Evolutionary conservation across 805 yeast genomes (phyloP).

Genomic region (Metschnikowia bowlesiae): DNA sequence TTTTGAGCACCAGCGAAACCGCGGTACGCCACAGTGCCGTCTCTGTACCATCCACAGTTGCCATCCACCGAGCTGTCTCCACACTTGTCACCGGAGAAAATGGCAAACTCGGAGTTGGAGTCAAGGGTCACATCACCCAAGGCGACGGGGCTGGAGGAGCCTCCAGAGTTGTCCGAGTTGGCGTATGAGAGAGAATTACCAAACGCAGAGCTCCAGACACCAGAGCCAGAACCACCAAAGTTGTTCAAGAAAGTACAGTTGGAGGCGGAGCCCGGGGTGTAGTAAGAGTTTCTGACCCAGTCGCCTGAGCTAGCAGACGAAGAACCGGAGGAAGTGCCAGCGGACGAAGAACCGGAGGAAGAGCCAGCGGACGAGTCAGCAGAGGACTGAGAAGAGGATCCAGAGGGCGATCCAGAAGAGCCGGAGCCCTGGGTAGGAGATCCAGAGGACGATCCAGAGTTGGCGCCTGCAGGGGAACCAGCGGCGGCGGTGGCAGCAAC

Average conservation of each 20-base stretch:
- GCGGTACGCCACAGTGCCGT: constrained; percentile 85
- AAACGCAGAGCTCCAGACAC: constrained; percentile 78
- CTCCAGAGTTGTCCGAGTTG: constrained; percentile 70
- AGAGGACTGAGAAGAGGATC: constrained; percentile 3
- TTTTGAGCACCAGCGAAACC: constrained; percentile 85
- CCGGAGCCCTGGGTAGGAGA: neutral
- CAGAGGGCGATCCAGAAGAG: constrained; percentile 4
- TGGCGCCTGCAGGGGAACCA: neutral
- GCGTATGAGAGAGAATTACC: constrained; percentile 91
- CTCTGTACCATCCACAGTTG: constrained; percentile 83
- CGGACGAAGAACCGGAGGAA: constrained; percentile 30
- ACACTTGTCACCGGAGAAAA: constrained; percentile 73
- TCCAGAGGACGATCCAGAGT: neutral
- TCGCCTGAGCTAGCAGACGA: constrained; percentile 15
- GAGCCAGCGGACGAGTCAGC: constrained; percentile 17
- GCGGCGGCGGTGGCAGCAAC: neutral
- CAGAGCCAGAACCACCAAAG: constrained; percentile 86
- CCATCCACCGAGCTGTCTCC: constrained; percentile 27
- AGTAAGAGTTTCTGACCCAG: constrained; percentile 75
- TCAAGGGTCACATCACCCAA: constrained; percentile 63
- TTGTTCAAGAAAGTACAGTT: constrained; percentile 83
- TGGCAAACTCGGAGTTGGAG: constrained; percentile 75
- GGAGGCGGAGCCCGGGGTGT: constrained; percentile 60
- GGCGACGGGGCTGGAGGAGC: constrained; percentile 64
- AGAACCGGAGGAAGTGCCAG: constrained; percentile 34